Evolutionary conservation across 805 yeast species (phyloP), one percentile per base, ranked within the genome.

Genomic region (Saccharomyces eubayanus): DNA sequence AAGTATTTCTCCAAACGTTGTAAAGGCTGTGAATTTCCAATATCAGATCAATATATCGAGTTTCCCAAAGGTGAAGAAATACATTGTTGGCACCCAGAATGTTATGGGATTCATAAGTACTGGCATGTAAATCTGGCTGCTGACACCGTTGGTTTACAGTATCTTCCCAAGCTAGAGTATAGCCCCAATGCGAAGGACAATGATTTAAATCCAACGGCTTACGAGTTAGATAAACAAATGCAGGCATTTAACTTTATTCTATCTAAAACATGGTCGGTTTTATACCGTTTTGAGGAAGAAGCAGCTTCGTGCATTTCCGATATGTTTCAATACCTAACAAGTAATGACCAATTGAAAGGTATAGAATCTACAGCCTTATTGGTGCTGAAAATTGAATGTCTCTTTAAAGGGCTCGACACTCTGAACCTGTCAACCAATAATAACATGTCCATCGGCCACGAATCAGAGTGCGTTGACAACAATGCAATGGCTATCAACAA

Each of bases 51-150:
- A 66, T 94, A 90, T 69, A 96, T 92, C 40, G 97, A 92, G 69
- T 82, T 92, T 47, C 88, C 83, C 56, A 78, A 94, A 60, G 96
- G 97, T 50, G 97, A 97, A 24, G 79, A 85, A 60, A 85, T 87
- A 55, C 96, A 91, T 68, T 96, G 89, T 67, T 94, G 99, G 99
- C 99, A 94, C 71, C 98, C 97, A 1, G 98, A 95, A 68, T 94
- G 99, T 74, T 94, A 90, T 67, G 95, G 95, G 90, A 95, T 94
- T 49, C 91, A 87, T 74, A 91, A 91, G 69, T 91, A 89, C 64
- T 94, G 99, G 99, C 90, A 89, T 66, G 96, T 91, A 21, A 79
- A 84, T 54, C 75, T 94, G 24, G 78, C 85, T 1, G 77, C 86
- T 0, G 84, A 79, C 50, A 73, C 80, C 8, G 77, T 85, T 28